Conservation (phyloP, 2,329 filamentous ascomycete species). For the Helotiales sp. region DNA sequence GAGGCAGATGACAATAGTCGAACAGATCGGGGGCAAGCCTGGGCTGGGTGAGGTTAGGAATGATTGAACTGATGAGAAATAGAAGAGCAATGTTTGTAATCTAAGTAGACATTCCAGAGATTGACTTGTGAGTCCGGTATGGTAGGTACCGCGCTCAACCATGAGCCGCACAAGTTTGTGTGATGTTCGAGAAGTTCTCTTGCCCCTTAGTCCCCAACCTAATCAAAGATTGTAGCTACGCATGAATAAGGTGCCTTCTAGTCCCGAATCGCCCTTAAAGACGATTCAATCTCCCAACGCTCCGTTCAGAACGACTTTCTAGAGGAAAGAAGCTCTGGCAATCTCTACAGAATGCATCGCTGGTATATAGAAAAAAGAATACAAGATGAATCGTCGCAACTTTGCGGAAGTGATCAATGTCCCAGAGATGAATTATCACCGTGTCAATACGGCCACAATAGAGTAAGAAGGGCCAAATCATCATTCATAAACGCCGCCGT, state of each 20-base stretch:
- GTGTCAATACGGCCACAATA: neutral
- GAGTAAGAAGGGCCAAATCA: slow-evolving; percentile 5
- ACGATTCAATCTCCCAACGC: slow-evolving; percentile 62
- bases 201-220: slow-evolving; percentile 35
- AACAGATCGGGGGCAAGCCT: neutral
- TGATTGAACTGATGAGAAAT: too few species aligned
- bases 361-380: slow-evolving; percentile 45
- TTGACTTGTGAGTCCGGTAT: too few species aligned
- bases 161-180: neutral
- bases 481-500: slow-evolving; percentile 18
- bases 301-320: slow-evolving; percentile 78
- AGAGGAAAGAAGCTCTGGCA: slow-evolving; percentile 69
- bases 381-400: neutral
- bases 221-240: slow-evolving; percentile 33
- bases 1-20: neutral
- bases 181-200: slow-evolving; percentile 37
- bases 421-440: neutral
- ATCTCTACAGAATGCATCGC: slow-evolving; percentile 73
- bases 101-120: neutral
- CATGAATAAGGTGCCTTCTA: slow-evolving; percentile 37
- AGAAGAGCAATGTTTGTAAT: too few species aligned
- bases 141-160: too few species aligned
- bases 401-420: neutral
- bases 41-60: neutral
- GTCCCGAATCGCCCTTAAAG: slow-evolving; percentile 30